Conservation (phyloP, 169 alveolate species). For the Cryptosporidium sp. region DNA sequence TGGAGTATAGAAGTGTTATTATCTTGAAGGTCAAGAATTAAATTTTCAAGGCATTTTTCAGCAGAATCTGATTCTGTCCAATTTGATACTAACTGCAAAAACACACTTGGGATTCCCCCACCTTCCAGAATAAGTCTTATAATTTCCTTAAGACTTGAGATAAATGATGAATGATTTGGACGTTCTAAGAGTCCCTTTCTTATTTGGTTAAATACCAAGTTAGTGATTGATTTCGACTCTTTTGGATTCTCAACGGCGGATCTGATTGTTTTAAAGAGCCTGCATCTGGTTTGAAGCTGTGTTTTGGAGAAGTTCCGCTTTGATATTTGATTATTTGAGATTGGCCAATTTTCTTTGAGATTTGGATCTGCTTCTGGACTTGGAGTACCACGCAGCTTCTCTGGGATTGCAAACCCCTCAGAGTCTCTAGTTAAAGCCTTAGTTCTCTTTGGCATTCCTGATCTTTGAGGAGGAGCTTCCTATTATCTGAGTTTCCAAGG, state of each 20-base stretch:
- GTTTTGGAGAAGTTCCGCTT: slow-evolving; percentile 27
- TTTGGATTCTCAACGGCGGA: slow-evolving; percentile 52
- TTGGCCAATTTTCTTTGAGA: slow-evolving; percentile 38
- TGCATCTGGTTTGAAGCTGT: slow-evolving; percentile 60
- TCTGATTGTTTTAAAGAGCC: slow-evolving; percentile 32
- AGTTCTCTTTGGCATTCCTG: slow-evolving; percentile 31
- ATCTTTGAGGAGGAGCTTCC: background rate
- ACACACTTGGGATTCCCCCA: slow-evolving; percentile 64
- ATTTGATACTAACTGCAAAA: background rate
- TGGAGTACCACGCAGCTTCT: slow-evolving; percentile 11
- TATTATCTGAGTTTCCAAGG: background rate
- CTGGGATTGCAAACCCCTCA: slow-evolving; percentile 70
- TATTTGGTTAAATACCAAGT: slow-evolving; percentile 40
- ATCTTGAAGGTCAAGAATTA: slow-evolving; percentile 44
- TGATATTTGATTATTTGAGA: background rate
- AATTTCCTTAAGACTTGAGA: slow-evolving; percentile 48
- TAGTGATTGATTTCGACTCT: slow-evolving; percentile 12
- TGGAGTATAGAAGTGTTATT: slow-evolving; percentile 27
- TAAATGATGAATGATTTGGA: slow-evolving; percentile 24
- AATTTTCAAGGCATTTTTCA: slow-evolving; percentile 12
- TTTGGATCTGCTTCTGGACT: background rate
- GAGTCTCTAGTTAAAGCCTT: slow-evolving; percentile 38
- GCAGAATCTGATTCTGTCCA: background rate
- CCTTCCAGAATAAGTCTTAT: slow-evolving; percentile 51
- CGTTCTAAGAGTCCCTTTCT: background rate